Base-by-base conservation (phyloP, 768 basidiomycete genomes). In the Pisolithus microcarpus region DNA sequence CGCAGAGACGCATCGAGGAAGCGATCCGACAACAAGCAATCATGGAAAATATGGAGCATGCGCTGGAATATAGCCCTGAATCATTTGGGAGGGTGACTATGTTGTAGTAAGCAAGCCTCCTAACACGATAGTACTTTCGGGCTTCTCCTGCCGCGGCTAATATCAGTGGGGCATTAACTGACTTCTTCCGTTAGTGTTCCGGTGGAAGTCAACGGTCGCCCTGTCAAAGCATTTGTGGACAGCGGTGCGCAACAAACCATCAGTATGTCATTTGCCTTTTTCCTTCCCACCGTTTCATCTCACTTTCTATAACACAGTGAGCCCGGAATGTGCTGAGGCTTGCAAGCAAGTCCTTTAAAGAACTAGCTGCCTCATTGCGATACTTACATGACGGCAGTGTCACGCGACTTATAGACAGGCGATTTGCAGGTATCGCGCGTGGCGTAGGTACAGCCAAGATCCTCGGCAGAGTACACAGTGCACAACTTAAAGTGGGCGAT, bases 171-270 rank as follows among this genome's bases (percentile, higher is more conserved):
- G 9, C 30, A 3, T 7, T 43, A 26, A 24, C 43, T 44, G 26
- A 44, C 26, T 28, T 13, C 10, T 40, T 21, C 28, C 5, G 7
- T n/a, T 38, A 94, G 90, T 59, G 88, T 98, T 55, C 80, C 85
- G 23, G 83, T 93, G 0, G 96, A 97, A 61, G 91, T 99, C 2
- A 99, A 99, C 61, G 85, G 86, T 1, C 75, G 78, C 53, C 86
- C 87, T 4, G 82, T 98, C 36, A 94, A 91, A 67, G 96, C 96
- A 0, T 99, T 99, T 59, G 96, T 99, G 39, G 96, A 99, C 65
- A 96, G 92, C 56, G 96, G 95, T 38, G 96, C 96, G 10, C 96
- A 99, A 61, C 82, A 82, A 55, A 99, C 95, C 1, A 97, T 97
- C 71, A 97, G 94, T 94, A 60, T 60, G 85, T 4, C n/a, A 36